Percentiles rank a stretch among this genome's conserved stretches.
phyloP scores from a whole-genome alignment of 495 filamentous ascomycete genomes.

The Penicillium pulvis region DNA sequence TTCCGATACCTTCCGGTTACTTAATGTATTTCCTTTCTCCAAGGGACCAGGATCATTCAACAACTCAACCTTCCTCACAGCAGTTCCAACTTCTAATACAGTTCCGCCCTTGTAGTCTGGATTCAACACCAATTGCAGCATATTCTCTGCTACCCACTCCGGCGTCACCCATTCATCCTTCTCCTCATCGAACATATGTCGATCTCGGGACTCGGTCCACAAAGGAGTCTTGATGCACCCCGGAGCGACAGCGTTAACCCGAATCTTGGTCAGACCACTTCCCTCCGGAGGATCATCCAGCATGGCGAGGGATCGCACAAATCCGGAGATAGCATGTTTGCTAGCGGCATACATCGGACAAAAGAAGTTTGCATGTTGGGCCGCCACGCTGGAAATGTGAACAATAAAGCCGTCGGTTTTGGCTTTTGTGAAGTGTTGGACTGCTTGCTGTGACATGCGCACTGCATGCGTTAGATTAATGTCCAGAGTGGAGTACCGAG shows the following conservation, averaged over 20 bases:
- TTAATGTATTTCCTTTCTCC: not conserved
- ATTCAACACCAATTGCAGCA: not conserved
- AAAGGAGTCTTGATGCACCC: not conserved
- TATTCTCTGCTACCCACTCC: not conserved
- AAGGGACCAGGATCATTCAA: not conserved
- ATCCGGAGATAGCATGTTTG: slow-evolving; percentile 2
- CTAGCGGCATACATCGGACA: not conserved
- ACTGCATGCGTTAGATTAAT: not conserved
- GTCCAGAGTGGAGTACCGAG: not conserved
- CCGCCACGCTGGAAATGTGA: not conserved
- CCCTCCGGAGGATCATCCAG: not conserved
- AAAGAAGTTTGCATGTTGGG: not conserved
- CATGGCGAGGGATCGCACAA: not conserved
- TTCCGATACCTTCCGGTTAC: not conserved
- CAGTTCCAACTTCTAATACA: not conserved
- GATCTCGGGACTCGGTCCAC: not conserved
- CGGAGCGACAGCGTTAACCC: not conserved
- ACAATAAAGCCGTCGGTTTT: slow-evolving; percentile 1
- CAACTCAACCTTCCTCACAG: not conserved
- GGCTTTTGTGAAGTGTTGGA: not conserved
- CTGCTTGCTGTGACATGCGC: not conserved
- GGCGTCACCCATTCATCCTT: not conserved
- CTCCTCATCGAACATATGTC: not conserved
- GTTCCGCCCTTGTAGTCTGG: not conserved
- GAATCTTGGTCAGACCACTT: not conserved